Conservation (phyloP, 768 basidiomycete species). For the Psilocybe cyanescens region DNA sequence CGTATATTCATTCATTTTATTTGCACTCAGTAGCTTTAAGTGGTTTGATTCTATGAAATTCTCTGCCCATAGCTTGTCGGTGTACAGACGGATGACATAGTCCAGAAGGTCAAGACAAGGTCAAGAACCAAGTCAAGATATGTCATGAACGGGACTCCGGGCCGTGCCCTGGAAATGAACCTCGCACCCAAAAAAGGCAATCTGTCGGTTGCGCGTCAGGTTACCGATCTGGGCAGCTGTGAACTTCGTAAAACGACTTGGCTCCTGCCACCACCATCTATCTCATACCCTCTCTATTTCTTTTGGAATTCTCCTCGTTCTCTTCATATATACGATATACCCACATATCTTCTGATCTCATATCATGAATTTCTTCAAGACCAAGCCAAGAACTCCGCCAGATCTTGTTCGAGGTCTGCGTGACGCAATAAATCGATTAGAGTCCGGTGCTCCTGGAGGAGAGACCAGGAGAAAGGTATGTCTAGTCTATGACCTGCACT, state of each 20-base stretch:
- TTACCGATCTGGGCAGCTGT: constrained; percentile 17
- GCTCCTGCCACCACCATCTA: constrained; percentile 15
- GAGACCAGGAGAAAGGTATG: constrained; percentile 84
- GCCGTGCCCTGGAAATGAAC: constrained; percentile 22
- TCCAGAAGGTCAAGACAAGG: neutral
- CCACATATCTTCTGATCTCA: neutral
- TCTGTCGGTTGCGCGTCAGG: constrained; percentile 19
- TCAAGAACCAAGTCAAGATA: neutral
- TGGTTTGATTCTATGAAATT: no score
- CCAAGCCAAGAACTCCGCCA: constrained; percentile 84
- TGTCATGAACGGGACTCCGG: constrained; percentile 9
- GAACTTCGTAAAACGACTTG: constrained; percentile 5
- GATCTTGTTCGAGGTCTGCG: constrained; percentile 84
- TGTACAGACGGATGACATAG: no score
- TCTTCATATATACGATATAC: constrained; percentile 12
- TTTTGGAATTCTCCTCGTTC: constrained; percentile 9
- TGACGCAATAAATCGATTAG: constrained; percentile 80
- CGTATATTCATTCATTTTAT: neutral
- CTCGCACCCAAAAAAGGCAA: constrained; percentile 27
- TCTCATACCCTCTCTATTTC: constrained; percentile 6
- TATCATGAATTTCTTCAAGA: constrained; percentile 94
- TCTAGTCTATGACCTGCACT: neutral
- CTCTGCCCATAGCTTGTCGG: no score
- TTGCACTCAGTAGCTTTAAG: no score
- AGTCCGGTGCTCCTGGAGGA: constrained; percentile 70